Evolutionary conservation across 2,329 filamentous ascomycete species (phyloP), one percentile per base, ranked within the genome.

Genomic region (Hypoxylon sp.): DNA sequence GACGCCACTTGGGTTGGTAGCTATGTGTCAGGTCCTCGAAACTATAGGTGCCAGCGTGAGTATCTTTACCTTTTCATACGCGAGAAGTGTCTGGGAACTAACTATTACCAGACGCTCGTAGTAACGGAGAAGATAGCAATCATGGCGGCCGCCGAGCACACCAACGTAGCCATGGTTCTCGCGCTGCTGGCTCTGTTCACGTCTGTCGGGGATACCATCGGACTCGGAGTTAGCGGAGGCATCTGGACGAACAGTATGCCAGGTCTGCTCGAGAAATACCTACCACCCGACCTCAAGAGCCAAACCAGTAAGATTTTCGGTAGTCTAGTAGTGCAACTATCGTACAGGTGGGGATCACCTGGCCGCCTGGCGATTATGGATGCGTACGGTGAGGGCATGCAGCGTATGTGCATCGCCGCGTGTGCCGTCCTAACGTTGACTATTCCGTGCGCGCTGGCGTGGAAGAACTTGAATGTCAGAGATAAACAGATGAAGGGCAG

Each of bases 201-300:
- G 67, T 83, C 83, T 54, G 82, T 90, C 62, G 88, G 88, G 58
- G 86, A 84, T 31, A 84, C 86, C 2, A 81, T 89, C 8, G 87
- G 87, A 10, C 80, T 80, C 2, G 84, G 87, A n/a, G 83, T 91
- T 56, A 85, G 87, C 2, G 85, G 83, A 2, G 86, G 87, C 1
- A 85, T 91, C 69, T 91, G 88, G 87, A 85, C 83, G 0, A 82
- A 84, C 71, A 82, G 83, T 1, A 84, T 91, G 68, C 84, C 84
- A 2, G 75, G 75, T 29, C 83, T 82, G 6, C 80, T 89, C 10
- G 75, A 77, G 51, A 65, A 75, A 47, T 83, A 85, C 68, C 79
- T 88, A 0, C 86, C 86, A 32, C 66, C 80, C 17, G 71, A 72
- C 6, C 72, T 72, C 3, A 75, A 77, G 65, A 65, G 65, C 10